These are phyloP conservation scores for Sphenostylis stenocarpa DNA, from an alignment of 306 rosid genomes.

Conservation along the genomic window DNA sequence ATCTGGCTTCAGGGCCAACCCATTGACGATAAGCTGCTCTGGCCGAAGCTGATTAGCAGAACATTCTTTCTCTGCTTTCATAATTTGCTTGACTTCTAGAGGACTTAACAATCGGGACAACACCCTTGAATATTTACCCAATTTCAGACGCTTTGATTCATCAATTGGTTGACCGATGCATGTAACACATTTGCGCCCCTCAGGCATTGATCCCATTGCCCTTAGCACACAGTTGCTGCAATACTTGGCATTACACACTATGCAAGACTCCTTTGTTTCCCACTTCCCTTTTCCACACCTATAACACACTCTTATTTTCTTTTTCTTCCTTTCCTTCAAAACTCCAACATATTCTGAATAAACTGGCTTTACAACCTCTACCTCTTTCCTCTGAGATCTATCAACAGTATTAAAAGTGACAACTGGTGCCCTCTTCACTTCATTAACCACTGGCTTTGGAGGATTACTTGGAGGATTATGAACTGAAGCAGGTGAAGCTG, in stretches of 20 bases:
- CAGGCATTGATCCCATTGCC: slow-evolving; percentile 99
- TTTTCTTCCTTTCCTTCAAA: slow-evolving; percentile 78
- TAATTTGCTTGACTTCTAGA: slow-evolving; percentile 93
- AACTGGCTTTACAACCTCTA: slow-evolving; percentile 61
- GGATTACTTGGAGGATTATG: slow-evolving; percentile 64
- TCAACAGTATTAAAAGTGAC: slow-evolving; percentile 85
- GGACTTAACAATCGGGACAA: slow-evolving; percentile 89
- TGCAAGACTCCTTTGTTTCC: slow-evolving; percentile 94
- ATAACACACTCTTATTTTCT: slow-evolving; percentile 76
- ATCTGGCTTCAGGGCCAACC: slow-evolving; percentile 69
- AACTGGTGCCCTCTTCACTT: slow-evolving; percentile 68
- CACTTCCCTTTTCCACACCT: slow-evolving; percentile 95
- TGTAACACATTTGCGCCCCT: slow-evolving; percentile 92
- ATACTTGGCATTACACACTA: slow-evolving; percentile 87
- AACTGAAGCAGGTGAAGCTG: slow-evolving; percentile 88
- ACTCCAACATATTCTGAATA: slow-evolving; percentile 73
- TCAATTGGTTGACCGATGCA: slow-evolving; percentile 89
- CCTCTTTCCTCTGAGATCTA: slow-evolving; percentile 63
- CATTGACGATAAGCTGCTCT: slow-evolving; percentile 89
- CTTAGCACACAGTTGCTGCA: slow-evolving; percentile 91
- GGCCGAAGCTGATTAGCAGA: slow-evolving; percentile 98
- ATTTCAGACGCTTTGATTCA: slow-evolving; percentile 73
- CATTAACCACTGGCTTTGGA: slow-evolving; percentile 50
- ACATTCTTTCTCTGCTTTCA: slow-evolving; percentile 98
- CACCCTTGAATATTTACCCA: slow-evolving; percentile 88